Evolutionary conservation across 352 stramenopile species (phyloP), one percentile per base, ranked within the genome.

Genomic region (Globisporangium paroecandrum): DNA sequence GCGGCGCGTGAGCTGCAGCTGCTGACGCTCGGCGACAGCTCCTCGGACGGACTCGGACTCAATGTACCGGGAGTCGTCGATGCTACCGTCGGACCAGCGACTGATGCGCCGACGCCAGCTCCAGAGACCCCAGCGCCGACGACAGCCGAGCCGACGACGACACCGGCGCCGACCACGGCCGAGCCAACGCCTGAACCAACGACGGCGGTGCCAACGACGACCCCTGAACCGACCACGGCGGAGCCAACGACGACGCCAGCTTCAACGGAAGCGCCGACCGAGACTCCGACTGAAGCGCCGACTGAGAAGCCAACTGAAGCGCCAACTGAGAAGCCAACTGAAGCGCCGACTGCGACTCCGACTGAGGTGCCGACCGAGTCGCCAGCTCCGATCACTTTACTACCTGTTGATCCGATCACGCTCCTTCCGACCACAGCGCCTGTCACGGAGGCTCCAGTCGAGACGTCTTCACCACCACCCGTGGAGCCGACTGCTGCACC

Each of bases 361-460:
- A 77, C 71, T 2, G 67, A 59, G 0, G 56, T 49, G 34, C 58
- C 36, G 36, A 43, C 36, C 10, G 36, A 43, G 36, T 43, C 36
- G 13, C 36, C 36, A 18, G 36, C 36, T 43, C 36, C 36, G 36
- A 43, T 67, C 34, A 43, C 38, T 9, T 36, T 13, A 3, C 41
- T 62, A 3, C 70, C 69, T 3, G 27, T 46, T 43, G 36, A 34
- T 32, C 58, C 58, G n/a, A n/a, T 64, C 18, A 64, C 58, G 34
- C 60, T 65, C 7, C 60, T 68, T 22, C 64, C 73, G 8, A 67
- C 70, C 18, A 54, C 25, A 4, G 60, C 58, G 3, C 58, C 64
- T 8, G 43, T 51, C 43, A 51, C 43, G 43, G 43, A 51, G 18
- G 18, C 43, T 51, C 43, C 43, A 22, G 43, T 51, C 15, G 18